Evolutionary conservation across 192 early-diverging fungal species (phyloP), one percentile per base, ranked within the genome.

Genomic region (Martensiomyces pterosporus): DNA sequence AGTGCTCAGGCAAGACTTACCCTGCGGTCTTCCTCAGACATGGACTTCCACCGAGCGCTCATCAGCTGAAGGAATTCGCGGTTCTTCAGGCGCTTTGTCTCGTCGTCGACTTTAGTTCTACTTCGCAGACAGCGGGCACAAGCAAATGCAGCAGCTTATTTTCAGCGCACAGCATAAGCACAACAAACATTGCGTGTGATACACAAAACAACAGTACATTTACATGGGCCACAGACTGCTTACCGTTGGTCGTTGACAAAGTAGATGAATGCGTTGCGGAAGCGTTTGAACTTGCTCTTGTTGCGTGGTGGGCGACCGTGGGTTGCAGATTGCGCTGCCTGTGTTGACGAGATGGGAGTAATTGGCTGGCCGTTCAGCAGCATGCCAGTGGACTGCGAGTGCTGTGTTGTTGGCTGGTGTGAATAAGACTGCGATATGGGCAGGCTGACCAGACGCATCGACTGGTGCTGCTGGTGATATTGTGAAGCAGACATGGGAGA

Each of bases 241-340:
- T 77, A 64, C 59, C 75, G 63, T 55, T 73, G 69, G 44, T 77
- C 68, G 51, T 77, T 77, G 47, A 77, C 75, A 54, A 48, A 77
- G 52, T 54, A 77, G 25, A 77, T 77, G 44, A 73, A 77, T 22
- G 75, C 69, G 19, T 77, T 77, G 32, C 75, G 68, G 36, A 77
- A 77, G 43, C 75, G 75, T 39, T 77, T 77, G 41, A 72, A 77
- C 45, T 71, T 71, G 60, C 57, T 77, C 36, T 74, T 62, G 52
- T 74, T 74, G 33, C 70, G 63, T 35, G 70, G 55, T 8, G 57
- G 49, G 10, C 64, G 63, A n/a, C 29, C 35, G 14, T 51, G 12
- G 36, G 40, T 23, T 10, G 22, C 17, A n/a, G 18, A 35, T 9
- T 26, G 9, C 39, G 48, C 9, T 12, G 21, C 34, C 43, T 19